A percentile compares a stretch with the other conserved stretches of the same genome.
phyloP scores from a whole-genome alignment of 1,284 basidiomycete species.

The Irpex rosettiformis region DNA sequence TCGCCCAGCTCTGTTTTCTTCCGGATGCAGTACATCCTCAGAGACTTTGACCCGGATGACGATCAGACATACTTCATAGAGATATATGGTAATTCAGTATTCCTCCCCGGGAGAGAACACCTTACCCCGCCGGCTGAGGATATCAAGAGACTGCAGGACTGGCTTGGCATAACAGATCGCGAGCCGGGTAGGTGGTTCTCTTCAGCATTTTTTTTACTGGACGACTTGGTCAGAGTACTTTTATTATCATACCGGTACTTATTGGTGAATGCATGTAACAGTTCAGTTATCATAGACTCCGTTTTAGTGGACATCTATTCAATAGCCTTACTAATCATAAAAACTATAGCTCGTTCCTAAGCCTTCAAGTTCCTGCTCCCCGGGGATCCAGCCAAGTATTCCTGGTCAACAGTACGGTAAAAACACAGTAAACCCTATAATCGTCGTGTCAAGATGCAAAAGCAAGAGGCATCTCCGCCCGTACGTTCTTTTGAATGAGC shows the following conservation, averaged over 20 bases:
- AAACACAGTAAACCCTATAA: constrained; percentile 9
- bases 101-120: neutral
- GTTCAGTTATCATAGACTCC: too few species aligned
- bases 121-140: neutral
- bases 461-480: neutral
- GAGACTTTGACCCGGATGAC: neutral
- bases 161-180: neutral
- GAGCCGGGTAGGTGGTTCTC: neutral
- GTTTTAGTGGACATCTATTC: too few species aligned
- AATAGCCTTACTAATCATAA: too few species aligned
- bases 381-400: neutral
- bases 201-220: too few species aligned
- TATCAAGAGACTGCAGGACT: neutral
- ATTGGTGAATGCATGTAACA: too few species aligned
- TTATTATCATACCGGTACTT: too few species aligned
- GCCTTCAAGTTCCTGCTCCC: neutral
- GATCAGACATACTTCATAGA: neutral
- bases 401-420: constrained; percentile 1
- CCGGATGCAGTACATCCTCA: neutral
- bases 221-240: too few species aligned
- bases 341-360: too few species aligned
- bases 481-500: too few species aligned
- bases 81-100: neutral
- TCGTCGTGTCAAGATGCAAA: constrained; percentile 2
- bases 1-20: neutral